Evolutionary conservation across 1,284 basidiomycete genomes (phyloP), one percentile per base, ranked within the genome.

Genomic region (Pseudozyma hubeiensis): DNA sequence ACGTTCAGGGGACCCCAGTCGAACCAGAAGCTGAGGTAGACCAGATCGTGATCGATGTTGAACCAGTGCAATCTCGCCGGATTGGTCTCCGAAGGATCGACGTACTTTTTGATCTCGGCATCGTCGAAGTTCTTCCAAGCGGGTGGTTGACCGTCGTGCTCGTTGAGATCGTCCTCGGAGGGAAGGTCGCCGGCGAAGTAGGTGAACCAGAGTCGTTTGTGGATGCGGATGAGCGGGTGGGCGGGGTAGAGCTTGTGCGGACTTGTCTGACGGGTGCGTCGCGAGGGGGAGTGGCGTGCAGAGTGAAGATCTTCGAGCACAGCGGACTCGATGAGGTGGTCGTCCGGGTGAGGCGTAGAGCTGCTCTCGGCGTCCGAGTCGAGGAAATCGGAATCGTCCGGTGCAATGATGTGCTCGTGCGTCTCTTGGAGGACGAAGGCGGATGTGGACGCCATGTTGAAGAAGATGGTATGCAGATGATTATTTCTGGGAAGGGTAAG

Each of bases 31-130:
- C 92, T 92, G 62, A 94, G 89, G 87, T 99, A 99, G 71, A 91
- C 88, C 54, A 98, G 89, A 73, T 94, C 91, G 86, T 95, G 91
- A 86, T 98, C 93, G 86, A 96, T 90, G 64, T 72, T 77, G 73
- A 83, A 77, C 81, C 81, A 83, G 46, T 82, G 78, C 48, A 81
- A 34, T 10, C 64, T 59, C 1, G 34, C 7, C 0, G 75, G 75
- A 11, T 65, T 69, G n/a, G 65, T 70, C 33, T 61, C 61, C 37
- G 16, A 35, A 4, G 63, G 54, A 17, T 75, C 50, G 35, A 69
- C 60, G 33, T 55, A 60, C 56, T 73, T 70, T 19, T 64, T 67
- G 30, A 64, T 46, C 37, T 66, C 60, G 16, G 30, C 59, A 30
- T 66, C 46, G 58, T 56, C 33, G 24, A 61, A 52, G 29, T 71